phyloP scores from a whole-genome alignment of 257 asterid species.

The Lithospermum erythrorhizon region DNA sequence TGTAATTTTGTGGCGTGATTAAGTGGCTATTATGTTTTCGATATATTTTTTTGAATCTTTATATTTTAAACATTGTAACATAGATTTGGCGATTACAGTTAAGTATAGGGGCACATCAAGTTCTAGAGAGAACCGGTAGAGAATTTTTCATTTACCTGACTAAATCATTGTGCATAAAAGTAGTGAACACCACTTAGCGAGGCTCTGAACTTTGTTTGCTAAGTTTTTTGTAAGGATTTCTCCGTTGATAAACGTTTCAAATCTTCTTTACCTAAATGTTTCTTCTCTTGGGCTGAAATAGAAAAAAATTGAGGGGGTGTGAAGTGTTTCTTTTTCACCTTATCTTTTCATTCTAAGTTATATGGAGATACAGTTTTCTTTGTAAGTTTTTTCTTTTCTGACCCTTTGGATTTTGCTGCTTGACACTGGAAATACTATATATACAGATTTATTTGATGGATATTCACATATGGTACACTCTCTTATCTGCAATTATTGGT shows the following conservation, averaged over 20 bases:
- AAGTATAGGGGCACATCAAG: no score
- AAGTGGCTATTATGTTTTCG: no score
- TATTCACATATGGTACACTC: slow-evolving; percentile 87
- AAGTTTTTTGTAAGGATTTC: no score
- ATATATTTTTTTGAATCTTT: no score
- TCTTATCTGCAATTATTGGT: slow-evolving; percentile 88
- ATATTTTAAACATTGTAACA: background rate
- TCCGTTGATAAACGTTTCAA: no score
- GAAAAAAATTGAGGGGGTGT: background rate
- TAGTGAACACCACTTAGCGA: background rate
- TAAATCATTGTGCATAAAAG: background rate
- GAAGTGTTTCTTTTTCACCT: background rate
- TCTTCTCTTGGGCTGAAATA: background rate
- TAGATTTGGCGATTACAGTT: background rate
- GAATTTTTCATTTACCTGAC: background rate
- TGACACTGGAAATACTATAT: background rate
- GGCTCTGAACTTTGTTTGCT: no score
- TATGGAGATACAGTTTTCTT: background rate
- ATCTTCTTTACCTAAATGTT: background rate
- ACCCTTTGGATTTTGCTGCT: background rate
- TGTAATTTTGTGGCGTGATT: no score
- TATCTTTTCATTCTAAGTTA: background rate
- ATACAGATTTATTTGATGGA: slow-evolving; percentile 89
- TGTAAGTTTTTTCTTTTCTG: background rate
- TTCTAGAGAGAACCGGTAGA: no score